Conservation (phyloP, 805 yeast genomes). For the Barnettozyma vustinii region DNA sequence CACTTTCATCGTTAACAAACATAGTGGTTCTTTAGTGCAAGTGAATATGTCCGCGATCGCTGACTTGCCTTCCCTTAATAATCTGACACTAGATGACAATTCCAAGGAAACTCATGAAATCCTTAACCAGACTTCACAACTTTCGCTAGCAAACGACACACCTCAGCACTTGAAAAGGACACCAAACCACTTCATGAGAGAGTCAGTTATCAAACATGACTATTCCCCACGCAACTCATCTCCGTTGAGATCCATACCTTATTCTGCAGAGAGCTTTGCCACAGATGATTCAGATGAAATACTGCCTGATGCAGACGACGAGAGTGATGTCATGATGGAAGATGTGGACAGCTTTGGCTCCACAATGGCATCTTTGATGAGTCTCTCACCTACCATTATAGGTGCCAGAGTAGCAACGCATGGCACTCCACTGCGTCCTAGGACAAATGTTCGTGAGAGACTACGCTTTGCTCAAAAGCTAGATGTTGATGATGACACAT, state of each 20-base stretch:
- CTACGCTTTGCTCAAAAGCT: slow-evolving; percentile 7
- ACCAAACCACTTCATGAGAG: slow-evolving; percentile 3
- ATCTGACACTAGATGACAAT: background rate
- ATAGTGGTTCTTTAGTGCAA: background rate
- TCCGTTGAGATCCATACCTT: slow-evolving; percentile 7
- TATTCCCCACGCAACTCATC: slow-evolving; percentile 19
- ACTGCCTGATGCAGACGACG: slow-evolving; percentile 1
- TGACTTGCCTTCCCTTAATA: background rate
- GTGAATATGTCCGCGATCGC: background rate
- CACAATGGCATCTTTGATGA: slow-evolving; percentile 8
- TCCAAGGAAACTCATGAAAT: background rate
- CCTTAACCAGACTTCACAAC: background rate
- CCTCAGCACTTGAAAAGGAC: background rate
- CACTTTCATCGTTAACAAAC: background rate
- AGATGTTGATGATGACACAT: background rate
- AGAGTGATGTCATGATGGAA: slow-evolving; percentile 8
- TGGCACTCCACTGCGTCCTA: slow-evolving; percentile 10
- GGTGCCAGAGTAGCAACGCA: slow-evolving; percentile 25
- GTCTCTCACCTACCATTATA: slow-evolving; percentile 21
- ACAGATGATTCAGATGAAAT: background rate
- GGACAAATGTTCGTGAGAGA: background rate
- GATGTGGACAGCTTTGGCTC: slow-evolving; percentile 6
- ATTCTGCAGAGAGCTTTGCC: background rate
- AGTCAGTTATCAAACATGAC: slow-evolving; percentile 6
- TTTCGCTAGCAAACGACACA: slow-evolving; percentile 1